Evolutionary conservation across 1,139 yeast species (phyloP), one percentile per base, ranked within the genome.

Genomic region (Kodamaea alishanica): DNA sequence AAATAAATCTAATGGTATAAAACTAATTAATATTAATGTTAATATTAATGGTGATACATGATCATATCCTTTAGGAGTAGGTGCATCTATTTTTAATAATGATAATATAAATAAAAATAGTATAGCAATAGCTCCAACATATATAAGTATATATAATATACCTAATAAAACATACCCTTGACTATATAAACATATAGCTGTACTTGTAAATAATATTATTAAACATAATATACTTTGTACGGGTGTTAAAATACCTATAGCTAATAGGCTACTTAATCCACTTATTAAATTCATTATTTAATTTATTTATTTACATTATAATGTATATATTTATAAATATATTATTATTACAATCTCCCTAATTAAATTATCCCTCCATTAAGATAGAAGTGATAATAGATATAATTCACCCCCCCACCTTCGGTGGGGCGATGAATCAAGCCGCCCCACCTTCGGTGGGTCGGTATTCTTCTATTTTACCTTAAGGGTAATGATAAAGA

Each of bases 41-140:
- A 48, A 35, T 24, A 34, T 31, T 37, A 45, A n/a, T n/a, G n/a
- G n/a, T n/a, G n/a, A n/a, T n/a, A 43, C 26, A 45, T 46, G 37
- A 44, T 39, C 10, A 40, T 37, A 28, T 22, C 36, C 34, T 37
- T 33, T 39, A 42, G n/a, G n/a, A n/a, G n/a, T n/a, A n/a, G n/a
- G n/a, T n/a, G 44, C 44, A 36, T 49, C 48, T 30, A 54, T 46
- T 42, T 55, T 50, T 51, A 57, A 46, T 52, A 56, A 50, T 36
- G 58, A 54, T 54, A 56, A 50, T 37, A 57, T 54, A 52, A 56
- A 56, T 54, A 56, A 46, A 38, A 56, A 55, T 52, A 56, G 49
- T 41, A 55, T 51, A 32, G 56, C 57, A 43, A 55, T 54, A 37
- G 60, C 60, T 28, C 60, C 60, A 41, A 55, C 58, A 54, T 55